Conservation (phyloP, 768 basidiomycete species). For the Lentinula boryana region DNA sequence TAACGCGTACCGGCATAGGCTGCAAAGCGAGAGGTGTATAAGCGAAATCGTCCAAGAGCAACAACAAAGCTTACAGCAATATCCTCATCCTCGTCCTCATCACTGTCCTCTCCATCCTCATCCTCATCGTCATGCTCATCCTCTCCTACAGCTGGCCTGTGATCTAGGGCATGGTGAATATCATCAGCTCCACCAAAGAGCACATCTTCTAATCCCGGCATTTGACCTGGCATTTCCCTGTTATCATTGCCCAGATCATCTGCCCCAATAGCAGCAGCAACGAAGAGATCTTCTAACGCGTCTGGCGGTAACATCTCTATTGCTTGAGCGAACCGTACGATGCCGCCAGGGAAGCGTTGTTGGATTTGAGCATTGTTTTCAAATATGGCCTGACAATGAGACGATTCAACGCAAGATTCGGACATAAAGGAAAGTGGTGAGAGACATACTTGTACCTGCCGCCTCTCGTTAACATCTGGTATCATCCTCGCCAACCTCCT, state of each 20-base stretch:
- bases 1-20: conserved; percentile 54
- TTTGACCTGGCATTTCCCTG: conserved; percentile 43
- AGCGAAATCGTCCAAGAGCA: neutral
- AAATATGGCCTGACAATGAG: conserved; percentile 37
- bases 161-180: conserved; percentile 20
- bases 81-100: conserved; percentile 37
- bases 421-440: neutral
- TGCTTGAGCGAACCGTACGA: conserved; percentile 57
- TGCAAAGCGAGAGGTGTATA: conserved; percentile 15
- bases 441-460: conserved; percentile 45
- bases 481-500: conserved; percentile 50
- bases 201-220: conserved; percentile 25
- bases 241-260: conserved; percentile 17
- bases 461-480: conserved; percentile 50
- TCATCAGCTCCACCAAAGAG: conserved; percentile 11
- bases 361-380: conserved; percentile 50
- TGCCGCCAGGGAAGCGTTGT: conserved; percentile 56
- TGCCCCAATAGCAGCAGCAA: conserved; percentile 32
- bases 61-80: conserved; percentile 36
- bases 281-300: conserved; percentile 54
- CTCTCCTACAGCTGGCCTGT: conserved; percentile 12
- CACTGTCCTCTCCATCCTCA: conserved; percentile 28
- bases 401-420: conserved; percentile 1
- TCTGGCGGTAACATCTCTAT: conserved; percentile 51
- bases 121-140: conserved; percentile 18